These are phyloP conservation scores for Exophiala dermatitidis DNA, from an alignment of 2,329 filamentous ascomycete species.

Conservation along the genomic window DNA sequence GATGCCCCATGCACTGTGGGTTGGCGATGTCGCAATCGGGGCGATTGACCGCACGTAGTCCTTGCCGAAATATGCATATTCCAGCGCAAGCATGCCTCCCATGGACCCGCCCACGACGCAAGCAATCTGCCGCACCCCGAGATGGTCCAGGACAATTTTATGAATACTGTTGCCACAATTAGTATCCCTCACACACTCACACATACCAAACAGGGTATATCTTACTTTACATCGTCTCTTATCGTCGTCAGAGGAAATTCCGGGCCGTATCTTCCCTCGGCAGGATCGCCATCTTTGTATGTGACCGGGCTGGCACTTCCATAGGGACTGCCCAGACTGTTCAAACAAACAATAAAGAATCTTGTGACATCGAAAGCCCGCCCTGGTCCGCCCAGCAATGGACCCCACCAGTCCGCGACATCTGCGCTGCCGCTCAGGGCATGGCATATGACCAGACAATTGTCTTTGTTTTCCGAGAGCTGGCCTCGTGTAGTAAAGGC, in stretches of 20 bases:
- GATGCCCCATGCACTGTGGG: slow-evolving; percentile 53
- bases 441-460: slow-evolving; percentile 56
- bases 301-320: slow-evolving; percentile 56
- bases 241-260: slow-evolving; percentile 96
- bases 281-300: slow-evolving; percentile 69
- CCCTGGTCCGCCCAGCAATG: slow-evolving; percentile 46
- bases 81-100: slow-evolving; percentile 52
- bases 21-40: slow-evolving; percentile 50
- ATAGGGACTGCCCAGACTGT: slow-evolving; percentile 50
- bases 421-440: slow-evolving; percentile 50
- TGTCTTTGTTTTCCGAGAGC: slow-evolving; percentile 51
- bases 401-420: slow-evolving; percentile 52
- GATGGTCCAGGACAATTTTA: slow-evolving; percentile 48
- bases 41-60: slow-evolving; percentile 49
- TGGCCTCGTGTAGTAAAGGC: slow-evolving; percentile 58
- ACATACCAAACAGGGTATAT: slow-evolving; percentile 6
- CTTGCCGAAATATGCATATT: slow-evolving; percentile 64
- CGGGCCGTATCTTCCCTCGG: slow-evolving; percentile 75
- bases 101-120: slow-evolving; percentile 52
- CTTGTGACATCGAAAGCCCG: slow-evolving; percentile 48
- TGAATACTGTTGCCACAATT: slow-evolving; percentile 38
- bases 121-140: slow-evolving; percentile 49
- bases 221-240: slow-evolving; percentile 87
- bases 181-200: too few relatives aligned
- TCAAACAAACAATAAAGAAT: slow-evolving; percentile 49